Evolutionary conservation across 371 early-diverging fungal species (phyloP), one percentile per base, ranked within the genome.

Genomic region (Mortierella sp.): DNA sequence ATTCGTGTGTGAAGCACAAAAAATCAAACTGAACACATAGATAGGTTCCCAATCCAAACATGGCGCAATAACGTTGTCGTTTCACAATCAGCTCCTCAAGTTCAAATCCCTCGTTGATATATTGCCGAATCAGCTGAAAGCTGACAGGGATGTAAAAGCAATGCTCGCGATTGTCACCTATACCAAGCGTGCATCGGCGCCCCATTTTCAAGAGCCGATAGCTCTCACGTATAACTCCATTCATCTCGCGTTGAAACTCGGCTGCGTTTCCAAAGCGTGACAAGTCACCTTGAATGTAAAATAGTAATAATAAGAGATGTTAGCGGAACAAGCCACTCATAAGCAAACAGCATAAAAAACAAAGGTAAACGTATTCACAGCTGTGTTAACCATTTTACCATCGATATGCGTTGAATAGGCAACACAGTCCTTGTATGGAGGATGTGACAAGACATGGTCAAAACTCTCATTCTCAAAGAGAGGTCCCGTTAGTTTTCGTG

Each of bases 401-500:
- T 76, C 77, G 31, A 76, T 83, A 56, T 73, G 77, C 2, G 87
- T 86, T 4, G 89, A 89, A 66, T 94, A 94, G 1, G 91, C 87
- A 0, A 95, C 94, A 68, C 96, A 96, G 76, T 97, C 96, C 80
- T 97, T 96, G 85, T 97, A 97, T 0, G 97, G 97, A 22, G 97
- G 97, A 74, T 97, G 97, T 0, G 95, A 94, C 32, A 97, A 86
- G 6, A 97, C 86, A 72, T 95, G 96, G 82, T 95, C 95, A 70
- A 93, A 96, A 0, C 89, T 86, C 45, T 89, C 90, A 53, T 86
- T 89, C 31, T 78, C 86, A 70, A 94, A 92, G 23, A 88, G 65
- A 0, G 89, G 72, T 7, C 93, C 93, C 6, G 72, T 63, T 19
- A 93, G 77, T 40, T 87, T 72, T 6, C 94, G 88, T 5, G 94